Evolutionary conservation across 2,329 filamentous ascomycete species (phyloP), one percentile per base, ranked within the genome.

Genomic region (Tolypocladium endophyticum): DNA sequence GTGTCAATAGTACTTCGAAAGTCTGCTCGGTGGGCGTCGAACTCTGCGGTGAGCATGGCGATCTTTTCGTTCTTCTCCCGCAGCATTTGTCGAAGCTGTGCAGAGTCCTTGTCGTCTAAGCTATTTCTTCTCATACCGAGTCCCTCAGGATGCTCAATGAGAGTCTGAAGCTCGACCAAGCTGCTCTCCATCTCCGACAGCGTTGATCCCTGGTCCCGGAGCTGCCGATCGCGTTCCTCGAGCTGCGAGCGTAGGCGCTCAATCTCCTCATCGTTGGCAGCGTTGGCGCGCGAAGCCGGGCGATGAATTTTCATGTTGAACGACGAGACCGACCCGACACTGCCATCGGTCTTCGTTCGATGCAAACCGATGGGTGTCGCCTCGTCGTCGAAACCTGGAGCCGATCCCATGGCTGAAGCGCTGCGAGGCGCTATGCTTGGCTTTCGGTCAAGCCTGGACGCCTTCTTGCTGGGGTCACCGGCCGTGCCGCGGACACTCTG

Each of bases 61-160:
- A 99, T 97, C 77, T 92, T 96, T 61, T 99, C 94, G 68, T 97
- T 97, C 81, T 96, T 97, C 75, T 99, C 94, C 30, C 90, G 84
- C 58, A 99, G 76, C 66, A 96, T 76, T n/a, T 87, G 84, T 58
- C 92, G 86, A 60, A 99, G 79, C 70, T 95, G 89, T 6, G 82
- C 72, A 2, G 86, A 81, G 70, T 96, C 92, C 65, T 87, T 87
- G 60, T 89, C 88, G 60, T 87, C 86, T 30, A 82, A 65, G 66
- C 78, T 81, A 64, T 74, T 74, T 62, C 77, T 74, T 67, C 77
- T 72, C 67, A 74, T 64, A 64, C 69, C 62, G 33, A 66, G 71
- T 61, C 76, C 71, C 60, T 81, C 77, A 62, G 77, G 74, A 70
- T 78, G 79, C 74, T 81, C 87, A 69, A 95, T 87, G 36, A 96